Percentiles rank a stretch among this genome's conserved stretches.
phyloP scores from a whole-genome alignment of 768 basidiomycete species.

The Dioszegia aurantiaca region DNA sequence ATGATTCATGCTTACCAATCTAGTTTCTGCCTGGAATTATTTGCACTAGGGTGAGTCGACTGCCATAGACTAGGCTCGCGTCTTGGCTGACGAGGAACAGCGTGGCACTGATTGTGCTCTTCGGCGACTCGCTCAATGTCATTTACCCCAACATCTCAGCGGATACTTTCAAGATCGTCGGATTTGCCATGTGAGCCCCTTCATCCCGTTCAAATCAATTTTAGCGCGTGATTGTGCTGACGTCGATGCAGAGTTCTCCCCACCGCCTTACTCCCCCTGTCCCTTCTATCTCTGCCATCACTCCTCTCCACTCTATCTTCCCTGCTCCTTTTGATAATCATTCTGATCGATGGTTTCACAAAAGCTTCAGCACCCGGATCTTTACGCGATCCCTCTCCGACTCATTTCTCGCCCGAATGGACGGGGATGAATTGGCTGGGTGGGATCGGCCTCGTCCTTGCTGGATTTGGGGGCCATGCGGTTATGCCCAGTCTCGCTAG shows the following conservation, averaged over 20 bases:
- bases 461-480: conserved; percentile 90
- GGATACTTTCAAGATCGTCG: conserved; percentile 71
- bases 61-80: background rate
- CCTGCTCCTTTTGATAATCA: conserved; percentile 67
- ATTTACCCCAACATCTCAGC: conserved; percentile 67
- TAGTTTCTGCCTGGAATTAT: conserved; percentile 82
- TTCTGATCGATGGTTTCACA: conserved; percentile 76
- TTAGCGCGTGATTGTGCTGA: no score
- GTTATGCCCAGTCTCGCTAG: conserved; percentile 84
- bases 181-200: conserved; percentile 62
- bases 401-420: conserved; percentile 60
- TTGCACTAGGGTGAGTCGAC: conserved; percentile 61
- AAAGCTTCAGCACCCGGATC: conserved; percentile 61
- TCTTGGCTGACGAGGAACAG: conserved; percentile 12
- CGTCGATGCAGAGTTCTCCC: conserved; percentile 77
- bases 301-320: conserved; percentile 73
- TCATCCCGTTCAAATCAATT: no score
- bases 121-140: conserved; percentile 77
- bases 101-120: conserved; percentile 82
- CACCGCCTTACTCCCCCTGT: conserved; percentile 78
- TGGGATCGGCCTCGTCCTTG: conserved; percentile 86
- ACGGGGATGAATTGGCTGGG: conserved; percentile 62
- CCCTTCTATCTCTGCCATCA: conserved; percentile 82
- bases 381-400: conserved; percentile 70
- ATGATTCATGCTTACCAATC: conserved; percentile 2